Evolutionary conservation across 805 yeast genomes (phyloP).

Genomic region (Metschnikowia similis): DNA sequence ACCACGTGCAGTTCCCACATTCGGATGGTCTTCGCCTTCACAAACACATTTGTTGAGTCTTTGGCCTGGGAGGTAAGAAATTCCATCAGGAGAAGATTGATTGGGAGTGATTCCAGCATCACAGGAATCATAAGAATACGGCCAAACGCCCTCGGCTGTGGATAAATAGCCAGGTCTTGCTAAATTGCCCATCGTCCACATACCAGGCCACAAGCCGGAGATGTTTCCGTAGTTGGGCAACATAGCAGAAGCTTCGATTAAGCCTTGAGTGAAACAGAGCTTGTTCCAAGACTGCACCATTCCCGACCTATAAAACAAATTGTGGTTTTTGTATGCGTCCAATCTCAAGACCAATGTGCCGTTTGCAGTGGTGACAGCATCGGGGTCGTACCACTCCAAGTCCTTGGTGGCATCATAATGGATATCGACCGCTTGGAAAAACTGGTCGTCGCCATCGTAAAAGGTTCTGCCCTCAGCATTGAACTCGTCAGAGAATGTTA

Average conservation of each 20-base stretch:
- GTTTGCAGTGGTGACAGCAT: conserved; percentile 37
- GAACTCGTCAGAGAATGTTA: conserved; percentile 41
- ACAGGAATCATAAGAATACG: conserved; percentile 35
- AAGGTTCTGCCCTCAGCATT: conserved; percentile 42
- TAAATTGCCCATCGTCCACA: conserved; percentile 37
- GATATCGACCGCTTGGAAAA: conserved; percentile 38
- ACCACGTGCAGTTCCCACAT: conserved; percentile 33
- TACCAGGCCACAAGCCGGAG: conserved; percentile 37
- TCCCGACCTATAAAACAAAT: conserved; percentile 35
- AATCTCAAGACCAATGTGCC: conserved; percentile 33
- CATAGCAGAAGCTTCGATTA: conserved; percentile 26
- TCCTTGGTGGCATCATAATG: conserved; percentile 41
- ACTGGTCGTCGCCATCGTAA: conserved; percentile 43
- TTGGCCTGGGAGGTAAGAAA: conserved; percentile 37
- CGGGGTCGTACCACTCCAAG: conserved; percentile 44
- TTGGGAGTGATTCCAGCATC: conserved; percentile 37
- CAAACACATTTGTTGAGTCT: conserved; percentile 31
- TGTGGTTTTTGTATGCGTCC: conserved; percentile 37
- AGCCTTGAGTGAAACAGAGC: conserved; percentile 33
- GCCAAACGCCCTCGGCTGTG: conserved; percentile 38
- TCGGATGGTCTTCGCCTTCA: conserved; percentile 35
- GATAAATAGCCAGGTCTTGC: conserved; percentile 36
- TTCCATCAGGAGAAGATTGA: conserved; percentile 38
- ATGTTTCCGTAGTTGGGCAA: conserved; percentile 30
- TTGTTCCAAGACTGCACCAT: conserved; percentile 41